Evolutionary conservation across 2,329 filamentous ascomycete genomes (phyloP).

Genomic region (Nannizziopsis arthrosporioides): DNA sequence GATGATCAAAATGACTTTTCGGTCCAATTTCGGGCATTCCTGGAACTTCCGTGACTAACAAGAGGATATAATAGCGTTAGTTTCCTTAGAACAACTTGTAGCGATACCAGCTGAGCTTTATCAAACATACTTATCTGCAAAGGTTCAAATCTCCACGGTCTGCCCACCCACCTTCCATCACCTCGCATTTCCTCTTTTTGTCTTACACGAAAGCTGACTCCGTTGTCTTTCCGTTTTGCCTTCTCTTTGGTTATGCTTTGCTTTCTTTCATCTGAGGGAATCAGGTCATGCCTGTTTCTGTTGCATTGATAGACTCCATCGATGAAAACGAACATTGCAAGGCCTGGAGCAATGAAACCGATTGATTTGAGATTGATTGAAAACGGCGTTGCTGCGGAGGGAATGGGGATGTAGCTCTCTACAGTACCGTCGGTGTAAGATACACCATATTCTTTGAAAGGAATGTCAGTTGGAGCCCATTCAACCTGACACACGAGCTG

Average conservation of each 20-base stretch:
- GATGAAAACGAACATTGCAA: conserved; percentile 46
- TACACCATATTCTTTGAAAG: conserved; percentile 41
- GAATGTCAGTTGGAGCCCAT: conserved; percentile 32
- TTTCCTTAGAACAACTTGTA: neutral
- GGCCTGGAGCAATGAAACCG: conserved; percentile 42
- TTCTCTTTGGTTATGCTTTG: conserved; percentile 12
- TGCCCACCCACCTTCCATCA: conserved; percentile 39
- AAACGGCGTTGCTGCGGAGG: conserved; percentile 37
- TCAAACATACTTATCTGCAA: conserved; percentile 36
- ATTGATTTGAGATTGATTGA: conserved; percentile 39
- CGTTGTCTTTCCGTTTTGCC: conserved; percentile 18
- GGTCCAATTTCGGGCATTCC: conserved; percentile 11
- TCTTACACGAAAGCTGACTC: conserved; percentile 40
- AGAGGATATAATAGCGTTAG: neutral
- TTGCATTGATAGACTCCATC: conserved; percentile 49
- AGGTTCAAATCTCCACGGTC: conserved; percentile 43
- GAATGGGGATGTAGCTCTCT: conserved; percentile 42
- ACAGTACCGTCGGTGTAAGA: conserved; percentile 42
- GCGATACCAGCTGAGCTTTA: neutral
- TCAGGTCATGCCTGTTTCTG: conserved; percentile 38
- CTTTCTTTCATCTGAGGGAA: neutral
- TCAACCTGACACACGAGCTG: conserved; percentile 43
- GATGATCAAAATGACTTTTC: conserved; percentile 13
- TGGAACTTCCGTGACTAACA: conserved; percentile 7
- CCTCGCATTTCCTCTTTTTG: conserved; percentile 43